Conservation (phyloP, 2,329 filamentous ascomycete genomes). For the Podosphaera fusca region DNA sequence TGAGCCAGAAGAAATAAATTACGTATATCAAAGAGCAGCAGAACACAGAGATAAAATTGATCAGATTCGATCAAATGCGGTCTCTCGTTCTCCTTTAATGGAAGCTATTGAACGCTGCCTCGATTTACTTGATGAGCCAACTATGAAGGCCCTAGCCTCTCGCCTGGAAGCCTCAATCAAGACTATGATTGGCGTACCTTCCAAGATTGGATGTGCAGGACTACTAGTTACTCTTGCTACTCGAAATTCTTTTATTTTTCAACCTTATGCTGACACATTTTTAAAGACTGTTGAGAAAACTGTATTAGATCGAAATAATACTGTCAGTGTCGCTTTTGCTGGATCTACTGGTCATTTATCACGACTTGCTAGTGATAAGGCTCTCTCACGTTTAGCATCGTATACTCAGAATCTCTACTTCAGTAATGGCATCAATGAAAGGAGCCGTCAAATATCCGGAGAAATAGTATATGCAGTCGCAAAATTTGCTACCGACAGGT, state of each 20-base stretch:
- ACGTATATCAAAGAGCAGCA: constrained; percentile 69
- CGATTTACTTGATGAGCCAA: constrained; percentile 53
- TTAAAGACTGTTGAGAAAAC: constrained; percentile 59
- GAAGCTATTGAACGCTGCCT: constrained; percentile 80
- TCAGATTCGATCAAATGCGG: constrained; percentile 57
- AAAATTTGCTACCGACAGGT: constrained; percentile 74
- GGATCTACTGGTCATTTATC: constrained; percentile 69
- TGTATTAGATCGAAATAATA: constrained; percentile 77
- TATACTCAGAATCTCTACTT: constrained; percentile 53
- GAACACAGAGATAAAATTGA: constrained; percentile 81
- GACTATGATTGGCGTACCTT: constrained; percentile 69
- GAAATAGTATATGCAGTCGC: constrained; percentile 67
- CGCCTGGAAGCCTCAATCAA: constrained; percentile 61
- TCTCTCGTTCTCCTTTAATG: constrained; percentile 71
- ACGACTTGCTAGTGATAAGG: constrained; percentile 27
- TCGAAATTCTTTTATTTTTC: constrained; percentile 51
- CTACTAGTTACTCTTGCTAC: constrained; percentile 71
- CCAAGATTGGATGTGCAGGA: constrained; percentile 75
- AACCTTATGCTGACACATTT: constrained; percentile 51
- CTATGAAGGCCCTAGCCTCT: constrained; percentile 53
- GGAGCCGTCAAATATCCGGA: constrained; percentile 48
- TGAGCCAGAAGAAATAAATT: constrained; percentile 77
- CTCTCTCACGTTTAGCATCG: constrained; percentile 27
- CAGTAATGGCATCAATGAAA: constrained; percentile 49
- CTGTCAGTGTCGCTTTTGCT: constrained; percentile 75